phyloP scores from a whole-genome alignment of 768 basidiomycete species.

The Agaricus blazei region DNA sequence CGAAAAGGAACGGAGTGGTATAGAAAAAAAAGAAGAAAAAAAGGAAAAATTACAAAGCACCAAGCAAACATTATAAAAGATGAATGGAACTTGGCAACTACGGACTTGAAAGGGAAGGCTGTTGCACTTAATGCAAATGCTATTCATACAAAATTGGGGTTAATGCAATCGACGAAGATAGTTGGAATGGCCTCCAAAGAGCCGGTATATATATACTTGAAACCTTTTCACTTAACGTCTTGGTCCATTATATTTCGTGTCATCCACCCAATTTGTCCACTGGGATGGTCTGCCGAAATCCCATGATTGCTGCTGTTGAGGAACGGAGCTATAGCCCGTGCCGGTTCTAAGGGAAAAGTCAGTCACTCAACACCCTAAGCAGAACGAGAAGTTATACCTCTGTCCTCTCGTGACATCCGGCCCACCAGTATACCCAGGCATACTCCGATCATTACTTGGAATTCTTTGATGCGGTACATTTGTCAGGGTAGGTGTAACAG shows the following conservation, averaged over 20 bases:
- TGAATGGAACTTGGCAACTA: too few species aligned
- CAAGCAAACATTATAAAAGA: too few species aligned
- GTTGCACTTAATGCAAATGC: neutral
- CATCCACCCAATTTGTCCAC: slow-evolving; percentile 39
- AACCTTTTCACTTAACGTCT: slow-evolving; percentile 1
- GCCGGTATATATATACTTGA: neutral
- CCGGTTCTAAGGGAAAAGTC: neutral
- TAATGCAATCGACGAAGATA: too few species aligned
- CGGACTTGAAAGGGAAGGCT: too few species aligned
- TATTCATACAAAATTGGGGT: neutral
- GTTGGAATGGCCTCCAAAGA: neutral
- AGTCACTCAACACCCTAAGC: slow-evolving; percentile 15
- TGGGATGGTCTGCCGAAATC: neutral
- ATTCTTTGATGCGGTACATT: slow-evolving; percentile 21
- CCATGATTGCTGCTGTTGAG: neutral
- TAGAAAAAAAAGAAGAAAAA: too few species aligned
- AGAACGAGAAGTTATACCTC: slow-evolving; percentile 18
- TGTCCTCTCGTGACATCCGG: slow-evolving; percentile 1
- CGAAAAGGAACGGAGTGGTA: too few species aligned
- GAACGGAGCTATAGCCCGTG: slow-evolving; percentile 3
- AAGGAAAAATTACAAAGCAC: too few species aligned
- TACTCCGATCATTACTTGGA: slow-evolving; percentile 16
- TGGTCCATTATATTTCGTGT: slow-evolving; percentile 34
- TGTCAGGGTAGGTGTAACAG: slow-evolving; percentile 13
- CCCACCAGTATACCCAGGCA: slow-evolving; percentile 12